A percentile compares a stretch with the other conserved stretches of the same genome.
phyloP scores from a whole-genome alignment of 306 rosid species.

The Lablab purpureus region DNA sequence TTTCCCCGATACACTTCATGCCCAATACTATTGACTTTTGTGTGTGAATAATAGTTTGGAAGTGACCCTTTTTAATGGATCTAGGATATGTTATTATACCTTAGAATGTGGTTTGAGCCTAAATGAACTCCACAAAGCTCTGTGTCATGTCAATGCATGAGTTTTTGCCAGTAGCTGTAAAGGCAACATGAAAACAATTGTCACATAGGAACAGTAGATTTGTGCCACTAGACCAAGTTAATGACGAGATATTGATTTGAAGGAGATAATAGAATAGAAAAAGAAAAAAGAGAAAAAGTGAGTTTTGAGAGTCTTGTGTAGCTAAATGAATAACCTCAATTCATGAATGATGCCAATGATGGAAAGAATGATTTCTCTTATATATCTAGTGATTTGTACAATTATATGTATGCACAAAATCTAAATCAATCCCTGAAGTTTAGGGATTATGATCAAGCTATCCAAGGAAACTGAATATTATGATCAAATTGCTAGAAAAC shows the following conservation, averaged over 20 bases:
- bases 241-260: background rate
- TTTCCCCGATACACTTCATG: too few relatives aligned
- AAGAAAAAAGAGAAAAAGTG: background rate
- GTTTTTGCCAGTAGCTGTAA: background rate
- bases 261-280: background rate
- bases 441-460: background rate
- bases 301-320: background rate
- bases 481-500: background rate
- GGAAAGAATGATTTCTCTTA: background rate
- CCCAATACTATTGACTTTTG: too few relatives aligned
- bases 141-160: too few relatives aligned
- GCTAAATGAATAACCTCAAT: background rate
- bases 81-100: too few relatives aligned
- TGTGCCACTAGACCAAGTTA: background rate
- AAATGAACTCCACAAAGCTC: too few relatives aligned
- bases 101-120: too few relatives aligned
- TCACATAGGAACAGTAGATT: background rate
- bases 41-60: too few relatives aligned
- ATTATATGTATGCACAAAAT: background rate
- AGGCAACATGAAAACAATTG: background rate
- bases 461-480: background rate
- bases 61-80: too few relatives aligned
- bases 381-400: background rate
- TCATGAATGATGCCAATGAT: background rate
- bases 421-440: background rate